Base-by-base conservation (phyloP, 208 protist species). In the Trypanosoma cruzi region DNA sequence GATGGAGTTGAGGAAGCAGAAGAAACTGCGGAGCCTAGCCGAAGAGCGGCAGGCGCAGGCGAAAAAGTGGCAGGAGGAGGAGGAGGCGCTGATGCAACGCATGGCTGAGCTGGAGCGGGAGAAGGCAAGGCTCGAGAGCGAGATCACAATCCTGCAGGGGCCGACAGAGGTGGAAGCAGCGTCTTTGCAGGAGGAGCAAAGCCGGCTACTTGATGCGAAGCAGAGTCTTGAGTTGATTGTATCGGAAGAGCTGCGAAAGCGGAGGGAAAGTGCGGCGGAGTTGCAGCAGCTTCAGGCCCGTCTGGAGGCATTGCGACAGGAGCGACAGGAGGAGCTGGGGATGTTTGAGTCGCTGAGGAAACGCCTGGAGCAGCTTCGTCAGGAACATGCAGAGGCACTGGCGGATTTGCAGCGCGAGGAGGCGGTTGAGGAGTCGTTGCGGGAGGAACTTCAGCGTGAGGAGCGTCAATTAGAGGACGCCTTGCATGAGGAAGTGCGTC, bases 231-330 rank as follows among this genome's bases (percentile, higher is more conserved):
- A 84, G 50, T 3, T 73, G 79, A 50, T 68, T 61, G 58, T 84
- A 72, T 68, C 82, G 75, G 75, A 89, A 78, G 36, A 86, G 68
- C 70, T 89, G 26, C 31, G 31, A 11, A 52, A 28, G 31, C 66
- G 60, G n/a, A 3, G n/a, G 34, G 52, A 65, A n/a, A 26, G 48
- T 28, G 48, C 49, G 42, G 42, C 50, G 24, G 73, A 66, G 49
- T 53, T 74, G 46, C 59, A 62, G 31, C 63, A 52, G 34, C 18
- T 68, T 0, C 42, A 65, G 56, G 18, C 44, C 13, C 18, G 13
- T 4, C 8, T 69, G 37, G 58, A 40, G 4, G 28, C 18, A 29
- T 32, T 68, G 48, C 59, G 62, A 10, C 16, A 29, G 18, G 60
- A 71, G 34, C 70, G 67, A 32, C 55, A 71, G 67, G 22, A 44